Percentiles rank a stretch among this genome's conserved stretches.
Evolutionary conservation across 75 land plant species (phyloP).

Genomic region (Cunninghamia lanceolata): DNA sequence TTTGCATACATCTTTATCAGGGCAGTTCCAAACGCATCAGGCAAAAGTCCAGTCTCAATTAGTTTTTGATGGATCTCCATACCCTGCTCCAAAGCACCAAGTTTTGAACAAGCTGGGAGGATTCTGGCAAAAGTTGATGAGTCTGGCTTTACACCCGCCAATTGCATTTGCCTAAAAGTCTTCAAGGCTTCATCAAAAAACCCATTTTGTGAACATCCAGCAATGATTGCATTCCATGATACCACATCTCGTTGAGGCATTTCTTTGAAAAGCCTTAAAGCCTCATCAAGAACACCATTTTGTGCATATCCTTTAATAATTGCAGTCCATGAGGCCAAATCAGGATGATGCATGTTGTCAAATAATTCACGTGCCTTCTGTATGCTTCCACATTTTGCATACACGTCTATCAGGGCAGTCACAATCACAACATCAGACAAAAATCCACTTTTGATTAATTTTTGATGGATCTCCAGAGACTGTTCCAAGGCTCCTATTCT

Average conservation of each 20-base stretch:
- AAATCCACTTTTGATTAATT: conserved; percentile 11
- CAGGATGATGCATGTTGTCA: conserved; percentile 13
- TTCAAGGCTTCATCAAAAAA: conserved; percentile 10
- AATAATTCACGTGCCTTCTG: conserved; percentile 24
- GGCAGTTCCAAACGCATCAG: conserved; percentile 14
- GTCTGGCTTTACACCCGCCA: conserved; percentile 15
- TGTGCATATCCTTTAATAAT: conserved; percentile 17
- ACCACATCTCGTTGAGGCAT: conserved; percentile 11
- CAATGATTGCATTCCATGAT: conserved; percentile 17
- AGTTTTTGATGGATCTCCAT: conserved; percentile 16
- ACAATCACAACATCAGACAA: conserved; percentile 8
- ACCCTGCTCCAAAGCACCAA: conserved; percentile 19
- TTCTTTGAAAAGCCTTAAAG: conserved; percentile 24
- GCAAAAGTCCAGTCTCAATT: conserved; percentile 4
- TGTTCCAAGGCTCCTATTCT: conserved; percentile 10
- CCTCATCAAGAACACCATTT: conserved; percentile 16
- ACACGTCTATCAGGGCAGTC: conserved; percentile 29
- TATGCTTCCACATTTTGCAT: conserved; percentile 18
- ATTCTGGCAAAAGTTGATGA: conserved; percentile 22
- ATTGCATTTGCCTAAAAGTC: conserved; percentile 26
- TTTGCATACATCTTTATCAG: conserved; percentile 32
- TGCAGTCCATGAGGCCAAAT: conserved; percentile 37
- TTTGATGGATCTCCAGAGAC: conserved; percentile 16
- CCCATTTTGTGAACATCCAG: conserved; percentile 26
- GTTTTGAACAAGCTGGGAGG: conserved; percentile 13